Base-by-base conservation (phyloP, 352 stramenopile genomes). In the Phytophthora meadii region DNA sequence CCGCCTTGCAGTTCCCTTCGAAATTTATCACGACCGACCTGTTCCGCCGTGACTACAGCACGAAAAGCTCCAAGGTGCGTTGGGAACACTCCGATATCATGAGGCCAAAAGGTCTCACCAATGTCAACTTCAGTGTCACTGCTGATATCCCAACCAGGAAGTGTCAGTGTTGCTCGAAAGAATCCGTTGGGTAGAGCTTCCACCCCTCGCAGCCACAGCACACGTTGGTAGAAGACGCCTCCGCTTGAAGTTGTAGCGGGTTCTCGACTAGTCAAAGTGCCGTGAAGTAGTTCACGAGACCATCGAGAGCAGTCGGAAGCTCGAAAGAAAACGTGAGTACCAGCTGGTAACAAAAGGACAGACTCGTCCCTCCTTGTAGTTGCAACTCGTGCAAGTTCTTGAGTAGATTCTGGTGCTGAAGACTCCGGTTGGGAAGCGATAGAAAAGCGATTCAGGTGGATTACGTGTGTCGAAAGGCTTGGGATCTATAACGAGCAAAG, bases 191-290 rank as follows among this genome's bases (percentile, higher is more conserved):
- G 65, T n/a, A 94, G 61, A 24, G 79, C 55, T 48, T 89, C 68
- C 10, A 94, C 77, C 4, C 83, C 85, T 50, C 85, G 73, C 3
- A 94, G 56, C 83, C 82, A 94, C 14, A 92, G 55, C 36, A 94
- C 66, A 8, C 83, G 85, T 39, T 88, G 81, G 48, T 79, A 92
- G 40, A 73, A 73, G 4, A 28, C 57, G 12, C 34, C 50, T 6
- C 52, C 67, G 27, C 22, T 57, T 5, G 61, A 57, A 2, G 40
- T 62, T 5, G 59, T 74, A n/a, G 58, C 57, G 39, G 62, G 28
- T 11, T 57, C 55, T 11, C 25, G 58, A 22, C 25, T 65, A 17
- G 53, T 44, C 7, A 61, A 67, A 39, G 44, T 79, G 11, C 85
- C 81, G 46, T 91, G 80, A 32, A 90, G 72, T n/a, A 93, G 39